Base-by-base conservation (phyloP, 768 basidiomycete genomes). In the Rhodotorula taiwanensis region DNA sequence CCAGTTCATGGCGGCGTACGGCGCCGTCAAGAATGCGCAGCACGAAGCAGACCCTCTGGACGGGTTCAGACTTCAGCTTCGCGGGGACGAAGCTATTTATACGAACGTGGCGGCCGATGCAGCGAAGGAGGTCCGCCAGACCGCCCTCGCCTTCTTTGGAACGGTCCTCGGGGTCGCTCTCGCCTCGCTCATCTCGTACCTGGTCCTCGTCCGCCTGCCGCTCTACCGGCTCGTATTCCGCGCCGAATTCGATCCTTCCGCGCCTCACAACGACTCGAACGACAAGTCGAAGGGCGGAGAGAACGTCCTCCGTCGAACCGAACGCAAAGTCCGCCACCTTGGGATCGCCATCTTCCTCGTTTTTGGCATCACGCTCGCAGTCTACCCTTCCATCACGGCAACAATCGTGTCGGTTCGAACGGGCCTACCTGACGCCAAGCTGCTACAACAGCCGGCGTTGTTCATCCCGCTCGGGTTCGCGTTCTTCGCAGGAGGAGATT, bases 341-440 rank as follows among this genome's bases (percentile, higher is more conserved):
- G 76, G 73, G 63, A 67, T 74, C 50, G 72, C 75, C 33, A 74
- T 72, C 71, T 75, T 75, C 39, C 58, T 68, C 58, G 68, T 73
- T 55, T 78, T 76, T 59, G 74, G 71, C 25, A 70, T 75, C 45
- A 74, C 62, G 8, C 69, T 76, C 1, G 67, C 73, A 39, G 66
- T 72, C 15, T 75, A 74, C 57, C 76, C 77, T 1, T 67, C 60
- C 14, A 72, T 72, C 49, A 78, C 76, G 9, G 58, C 64, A 3
- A 71, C 68, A 25, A 74, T 70, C 41, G 33, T 43, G 5, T 56
- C 52, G 30, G 59, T 66, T 58, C 48, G 44, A 50, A 55, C 30
- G 31, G 63, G 49, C 50, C 25, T 44, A 39, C 52, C 48, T 27
- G 66, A 55, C 28, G 52, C 49, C 21, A 28, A n/a, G 15, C n/a